These are phyloP conservation scores for Hymenoscyphus repandus DNA, from an alignment of 2,329 filamentous ascomycete species.

Conservation along the genomic window DNA sequence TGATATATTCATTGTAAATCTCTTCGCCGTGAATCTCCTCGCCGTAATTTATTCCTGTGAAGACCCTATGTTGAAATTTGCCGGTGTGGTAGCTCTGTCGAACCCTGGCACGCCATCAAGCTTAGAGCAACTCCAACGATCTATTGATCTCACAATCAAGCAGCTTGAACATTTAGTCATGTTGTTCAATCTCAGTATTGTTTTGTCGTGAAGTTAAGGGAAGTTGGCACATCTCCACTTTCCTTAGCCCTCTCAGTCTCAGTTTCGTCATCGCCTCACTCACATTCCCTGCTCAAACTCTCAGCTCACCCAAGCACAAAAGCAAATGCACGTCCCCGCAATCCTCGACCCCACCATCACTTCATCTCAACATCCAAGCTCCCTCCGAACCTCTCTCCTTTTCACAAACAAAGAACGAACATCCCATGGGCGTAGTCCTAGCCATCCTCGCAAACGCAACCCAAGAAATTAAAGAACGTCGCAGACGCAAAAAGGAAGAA, in stretches of 20 bases:
- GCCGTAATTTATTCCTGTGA: too few species aligned
- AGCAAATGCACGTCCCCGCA: conserved; percentile 15
- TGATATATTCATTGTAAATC: too few species aligned
- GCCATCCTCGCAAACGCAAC: conserved; percentile 6
- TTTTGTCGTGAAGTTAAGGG: too few species aligned
- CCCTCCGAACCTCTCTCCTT: not conserved
- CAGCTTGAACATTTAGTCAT: too few species aligned
- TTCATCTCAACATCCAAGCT: not conserved
- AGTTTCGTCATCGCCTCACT: not conserved
- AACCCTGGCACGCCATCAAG: too few species aligned
- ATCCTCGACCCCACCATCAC: conserved; percentile 6
- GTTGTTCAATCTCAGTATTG: too few species aligned
- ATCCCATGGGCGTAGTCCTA: conserved; percentile 20
- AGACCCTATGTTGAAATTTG: too few species aligned
- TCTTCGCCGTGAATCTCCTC: too few species aligned
- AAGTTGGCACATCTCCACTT: too few species aligned
- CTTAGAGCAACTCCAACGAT: too few species aligned
- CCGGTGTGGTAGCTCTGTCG: too few species aligned
- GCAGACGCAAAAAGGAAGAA: not conserved
- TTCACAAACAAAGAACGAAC: not conserved
- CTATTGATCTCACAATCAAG: too few species aligned
- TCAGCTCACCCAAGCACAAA: not conserved
- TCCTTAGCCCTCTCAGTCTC: not conserved
- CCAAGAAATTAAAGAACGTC: not conserved
- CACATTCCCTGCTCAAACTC: not conserved